phyloP scores from a whole-genome alignment of 108 stramenopile genomes.

The Mediolabrus comicus region DNA sequence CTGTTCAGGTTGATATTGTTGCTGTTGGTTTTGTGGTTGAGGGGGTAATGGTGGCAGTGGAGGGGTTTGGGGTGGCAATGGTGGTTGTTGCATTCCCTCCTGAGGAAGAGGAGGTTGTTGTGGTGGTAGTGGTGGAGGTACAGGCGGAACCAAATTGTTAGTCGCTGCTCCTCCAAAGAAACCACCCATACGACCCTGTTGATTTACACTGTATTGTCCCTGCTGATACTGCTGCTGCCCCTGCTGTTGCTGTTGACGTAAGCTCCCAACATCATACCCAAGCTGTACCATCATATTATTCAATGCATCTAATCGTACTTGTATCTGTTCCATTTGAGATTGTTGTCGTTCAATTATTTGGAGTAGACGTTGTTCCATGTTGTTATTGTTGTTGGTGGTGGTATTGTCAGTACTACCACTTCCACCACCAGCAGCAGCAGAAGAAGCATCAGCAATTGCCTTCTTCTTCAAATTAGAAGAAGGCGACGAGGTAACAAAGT shows the following conservation, averaged over 20 bases:
- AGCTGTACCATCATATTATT: conserved; percentile 22
- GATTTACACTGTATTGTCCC: not conserved
- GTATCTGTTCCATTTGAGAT: conserved; percentile 23
- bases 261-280: conserved; percentile 17
- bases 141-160: no score
- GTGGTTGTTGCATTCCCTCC: not conserved
- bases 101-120: no score
- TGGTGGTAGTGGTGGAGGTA: no score
- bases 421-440: not conserved
- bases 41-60: conserved; percentile 1
- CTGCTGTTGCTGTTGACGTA: conserved; percentile 1
- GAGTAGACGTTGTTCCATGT: conserved; percentile 9
- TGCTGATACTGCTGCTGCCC: not conserved
- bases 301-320: conserved; percentile 23
- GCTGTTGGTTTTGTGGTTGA: not conserved
- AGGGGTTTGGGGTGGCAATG: not conserved
- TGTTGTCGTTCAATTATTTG: conserved; percentile 21
- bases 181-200: not conserved
- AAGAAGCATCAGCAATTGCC: not conserved
- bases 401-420: not conserved
- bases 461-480: not conserved
- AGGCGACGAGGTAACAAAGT: not conserved
- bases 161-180: not conserved
- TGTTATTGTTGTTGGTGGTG: not conserved
- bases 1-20: not conserved